Base-by-base conservation (phyloP, 202 grass and related monocot genomes). In the Musa balbisiana region DNA sequence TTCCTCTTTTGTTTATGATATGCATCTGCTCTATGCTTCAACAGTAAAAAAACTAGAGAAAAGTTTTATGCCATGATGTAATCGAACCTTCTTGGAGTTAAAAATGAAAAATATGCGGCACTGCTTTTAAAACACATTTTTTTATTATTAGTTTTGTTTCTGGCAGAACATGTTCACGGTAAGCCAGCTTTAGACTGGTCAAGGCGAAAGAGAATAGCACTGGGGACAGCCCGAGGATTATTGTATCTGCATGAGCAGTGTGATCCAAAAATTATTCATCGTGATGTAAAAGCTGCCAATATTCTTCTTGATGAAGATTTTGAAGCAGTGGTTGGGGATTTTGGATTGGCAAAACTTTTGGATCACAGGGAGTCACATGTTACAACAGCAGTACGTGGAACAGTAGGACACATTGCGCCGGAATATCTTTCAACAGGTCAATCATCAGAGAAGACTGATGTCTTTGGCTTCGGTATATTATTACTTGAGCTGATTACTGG, bases 221-320 rank as follows among this genome's bases (percentile, higher is more conserved):
- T 98, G 52, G 94, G 94, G 68, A 98, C 94, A 55, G 94, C 88
- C 55, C 69, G 94, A 55, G 94, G 94, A 70, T 72, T 98, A 10
- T 85, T 98, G 33, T 98, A 98, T 64, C 76, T 97, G 71, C 94
- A 97, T 1, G 94, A 97, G 53, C 94, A 97, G 53, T 86, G 84
- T 75, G 84, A 86, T 63, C 84, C 84, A 55, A 86, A 86, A 52
- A 86, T 86, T 23, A 86, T 98, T 15, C 94, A 98, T 66, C 88
- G 94, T 43, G 94, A 98, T 72, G 94, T 98, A 73, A 98, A 97
- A 83, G 94, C 94, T 11, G 92, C 94, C 22, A 98, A 98, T 62
- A 90, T 98, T 73, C 94, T 98, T 73, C 90, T 98, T 55, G 94
- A 98, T 83, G 94, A 85, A 69, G 92, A 92, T 84, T 98, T 98